Conservation (phyloP, 768 basidiomycete species). For the Mycena maculata region DNA sequence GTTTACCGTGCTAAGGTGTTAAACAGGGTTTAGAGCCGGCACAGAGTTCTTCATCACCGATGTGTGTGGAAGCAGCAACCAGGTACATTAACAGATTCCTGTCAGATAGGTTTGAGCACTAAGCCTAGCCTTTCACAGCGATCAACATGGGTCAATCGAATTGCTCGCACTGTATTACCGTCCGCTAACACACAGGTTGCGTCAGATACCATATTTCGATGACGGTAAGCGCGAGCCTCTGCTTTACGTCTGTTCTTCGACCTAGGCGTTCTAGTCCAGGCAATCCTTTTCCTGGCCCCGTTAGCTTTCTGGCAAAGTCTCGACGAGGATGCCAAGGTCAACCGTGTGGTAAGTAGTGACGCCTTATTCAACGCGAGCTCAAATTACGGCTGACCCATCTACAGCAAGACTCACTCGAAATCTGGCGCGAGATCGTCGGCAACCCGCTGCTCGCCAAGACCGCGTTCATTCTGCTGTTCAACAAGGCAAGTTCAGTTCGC, state of each 20-base stretch:
- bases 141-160: conserved; percentile 30
- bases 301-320: conserved; percentile 67
- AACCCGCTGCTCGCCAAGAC: conserved; percentile 61
- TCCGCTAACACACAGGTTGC: conserved; percentile 1
- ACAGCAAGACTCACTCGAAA: conserved; percentile 64
- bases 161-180: background rate
- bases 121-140: conserved; percentile 21
- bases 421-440: conserved; percentile 66
- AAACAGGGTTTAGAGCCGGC: conserved; percentile 44
- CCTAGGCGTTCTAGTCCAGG: conserved; percentile 51
- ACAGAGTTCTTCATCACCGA: conserved; percentile 68
- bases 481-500: conserved; percentile 54
- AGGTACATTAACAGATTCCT: conserved; percentile 13
- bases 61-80: conserved; percentile 62
- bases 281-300: conserved; percentile 72
- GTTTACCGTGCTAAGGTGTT: conserved; percentile 2
- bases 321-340: conserved; percentile 61
- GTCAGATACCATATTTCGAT: conserved; percentile 69
- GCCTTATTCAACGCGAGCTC: no score
- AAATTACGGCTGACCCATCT: background rate
- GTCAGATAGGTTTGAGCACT: background rate
- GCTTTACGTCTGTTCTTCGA: background rate
- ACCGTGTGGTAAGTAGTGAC: conserved; percentile 55
- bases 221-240: conserved; percentile 46
- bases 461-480: conserved; percentile 66